Conservation (phyloP, 1,139 yeast species). For the Hansenula sp. region DNA sequence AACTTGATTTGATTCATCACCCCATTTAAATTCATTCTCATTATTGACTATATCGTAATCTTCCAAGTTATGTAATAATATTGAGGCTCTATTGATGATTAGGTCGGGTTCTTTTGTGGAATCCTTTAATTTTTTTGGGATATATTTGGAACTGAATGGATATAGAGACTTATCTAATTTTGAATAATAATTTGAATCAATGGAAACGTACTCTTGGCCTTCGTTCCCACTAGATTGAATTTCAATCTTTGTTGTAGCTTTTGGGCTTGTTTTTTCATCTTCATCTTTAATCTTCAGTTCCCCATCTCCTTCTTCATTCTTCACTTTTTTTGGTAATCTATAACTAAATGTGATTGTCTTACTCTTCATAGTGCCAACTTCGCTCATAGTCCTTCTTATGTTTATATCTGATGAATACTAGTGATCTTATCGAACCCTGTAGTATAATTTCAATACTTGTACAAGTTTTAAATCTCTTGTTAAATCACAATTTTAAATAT, state of each 20-base stretch:
- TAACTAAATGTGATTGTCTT: constrained; percentile 8
- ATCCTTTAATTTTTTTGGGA: neutral
- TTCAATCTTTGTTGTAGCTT: neutral
- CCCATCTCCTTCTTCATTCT: neutral
- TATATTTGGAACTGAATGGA: constrained; percentile 1
- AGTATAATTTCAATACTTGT: neutral
- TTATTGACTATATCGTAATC: constrained; percentile 5
- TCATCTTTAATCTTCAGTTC: neutral
- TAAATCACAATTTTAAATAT: neutral
- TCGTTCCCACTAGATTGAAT: neutral
- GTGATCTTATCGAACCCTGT: neutral
- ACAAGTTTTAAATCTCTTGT: too few species aligned
- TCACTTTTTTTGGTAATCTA: constrained; percentile 1
- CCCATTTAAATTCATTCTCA: constrained; percentile 13
- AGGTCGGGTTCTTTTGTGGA: neutral
- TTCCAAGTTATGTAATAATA: neutral
- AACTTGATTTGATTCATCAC: constrained; percentile 8
- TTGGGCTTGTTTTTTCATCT: neutral
- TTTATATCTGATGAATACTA: too few species aligned
- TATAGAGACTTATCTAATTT: neutral
- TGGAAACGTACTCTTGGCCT: neutral
- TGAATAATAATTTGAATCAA: neutral
- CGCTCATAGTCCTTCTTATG: neutral
- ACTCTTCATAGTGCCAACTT: neutral
- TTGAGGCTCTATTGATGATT: neutral